Conservation (phyloP, 202 grass and related monocot genomes). For the Zizania palustris region DNA sequence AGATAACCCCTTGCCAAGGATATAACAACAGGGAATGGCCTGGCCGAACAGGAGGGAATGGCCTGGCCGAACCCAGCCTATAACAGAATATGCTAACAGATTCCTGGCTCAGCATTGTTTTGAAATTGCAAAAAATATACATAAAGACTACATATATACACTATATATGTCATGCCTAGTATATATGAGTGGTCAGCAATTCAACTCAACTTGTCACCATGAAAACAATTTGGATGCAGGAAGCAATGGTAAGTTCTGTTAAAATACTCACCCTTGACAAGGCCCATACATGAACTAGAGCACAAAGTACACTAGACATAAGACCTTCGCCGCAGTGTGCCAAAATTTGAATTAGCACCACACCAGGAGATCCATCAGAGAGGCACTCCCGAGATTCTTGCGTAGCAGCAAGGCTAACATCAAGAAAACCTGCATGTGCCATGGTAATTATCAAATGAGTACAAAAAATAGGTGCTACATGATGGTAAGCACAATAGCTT, state of each 20-base stretch:
- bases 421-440: conserved; percentile 81
- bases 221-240: neutral
- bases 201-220: too few relatives aligned
- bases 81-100: too few relatives aligned
- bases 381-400: conserved; percentile 60
- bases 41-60: too few relatives aligned
- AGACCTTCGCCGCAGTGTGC: conserved; percentile 78
- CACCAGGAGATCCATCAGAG: conserved; percentile 57
- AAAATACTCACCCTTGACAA: conserved; percentile 78
- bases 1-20: too few relatives aligned
- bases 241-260: conserved; percentile 33
- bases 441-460: conserved; percentile 36
- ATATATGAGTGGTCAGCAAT: too few relatives aligned
- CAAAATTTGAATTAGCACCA: conserved; percentile 69
- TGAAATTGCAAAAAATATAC: too few relatives aligned
- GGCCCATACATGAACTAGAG: conserved; percentile 91
- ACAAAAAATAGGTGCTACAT: neutral
- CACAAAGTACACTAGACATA: conserved; percentile 84
- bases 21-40: too few relatives aligned
- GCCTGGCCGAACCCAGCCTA: too few relatives aligned
- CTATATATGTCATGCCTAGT: too few relatives aligned
- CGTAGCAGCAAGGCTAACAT: conserved; percentile 61
- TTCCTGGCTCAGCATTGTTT: too few relatives aligned
- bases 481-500: conserved; percentile 32
- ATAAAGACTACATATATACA: too few relatives aligned